Base-by-base conservation (phyloP, 2,329 filamentous ascomycete species). In the Colletotrichum karsti region DNA sequence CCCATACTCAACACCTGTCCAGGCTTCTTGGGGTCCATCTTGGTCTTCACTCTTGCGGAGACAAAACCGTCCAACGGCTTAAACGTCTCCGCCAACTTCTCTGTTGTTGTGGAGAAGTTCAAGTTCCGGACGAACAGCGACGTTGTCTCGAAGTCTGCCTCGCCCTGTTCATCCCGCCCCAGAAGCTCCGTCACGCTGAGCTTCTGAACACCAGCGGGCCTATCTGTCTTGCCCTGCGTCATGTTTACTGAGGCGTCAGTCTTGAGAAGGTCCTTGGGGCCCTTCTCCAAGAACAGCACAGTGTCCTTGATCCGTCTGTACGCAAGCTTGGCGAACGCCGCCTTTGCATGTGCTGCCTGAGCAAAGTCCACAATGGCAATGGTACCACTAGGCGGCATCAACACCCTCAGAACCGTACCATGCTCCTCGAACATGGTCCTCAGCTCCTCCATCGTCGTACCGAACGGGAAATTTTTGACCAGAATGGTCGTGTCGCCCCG, bases 91-190 rank as follows among this genome's bases (percentile, higher is more conserved):
- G 89, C 88, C 72, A 99, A 85, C 68, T 89, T 87, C 71, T 91
- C 87, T 55, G 90, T 94, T 10, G 92, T 95, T 3, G 96, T 99
- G 61, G 90, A 84, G 81, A 98, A 99, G 83, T 95, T 97, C 73
- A 99, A 87, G 80, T 98, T 98, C 76, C 94, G 92, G 73, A 99
- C 91, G 79, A 96, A 98, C 15, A 99, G 84, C 5, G 95, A 97
- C n/a, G 90, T 89, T 15, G 92, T 92, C 73, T 93, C 89, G 50
- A 83, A 79, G 39, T 87, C 82, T 54, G 89, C 84, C 63, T 90
- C 85, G 69, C 83, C 76, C 69, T 81, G 82, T 73, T 84, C 82
- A 69, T 84, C 84, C 68, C 83, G 82, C 74, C 90, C 88, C 69
- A 95, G 84, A 56, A 95, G 81, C 71, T 95, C 92, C 56, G 87